These are phyloP conservation scores for Citrus reticulata DNA, from an alignment of 345 rosid genomes.

Conservation along the genomic window DNA sequence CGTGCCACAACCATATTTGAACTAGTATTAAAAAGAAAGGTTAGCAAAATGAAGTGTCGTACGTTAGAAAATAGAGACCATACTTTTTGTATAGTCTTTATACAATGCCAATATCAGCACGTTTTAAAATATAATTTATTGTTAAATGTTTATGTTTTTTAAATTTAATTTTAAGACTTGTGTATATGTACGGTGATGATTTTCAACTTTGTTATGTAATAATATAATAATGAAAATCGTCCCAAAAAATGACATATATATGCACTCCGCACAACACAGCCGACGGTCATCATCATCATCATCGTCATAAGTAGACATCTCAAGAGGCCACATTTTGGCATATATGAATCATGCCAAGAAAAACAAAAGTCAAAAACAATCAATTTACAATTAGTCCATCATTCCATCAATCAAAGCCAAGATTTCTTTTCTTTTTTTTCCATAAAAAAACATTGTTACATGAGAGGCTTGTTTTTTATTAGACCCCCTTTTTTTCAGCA, in stretches of 20 bases:
- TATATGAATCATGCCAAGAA: not conserved
- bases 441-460: not conserved
- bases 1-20: no score
- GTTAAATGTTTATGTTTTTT: no score
- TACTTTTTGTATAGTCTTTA: no score
- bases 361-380: slow-evolving; percentile 11
- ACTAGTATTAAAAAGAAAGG: not conserved
- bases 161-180: no score
- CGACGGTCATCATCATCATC: not conserved
- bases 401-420: not conserved
- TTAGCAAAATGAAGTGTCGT: not conserved
- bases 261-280: no score
- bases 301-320: not conserved
- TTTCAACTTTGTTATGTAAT: no score
- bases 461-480: not conserved
- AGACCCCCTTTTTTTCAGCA: not conserved
- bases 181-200: no score
- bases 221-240: no score
- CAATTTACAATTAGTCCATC: not conserved
- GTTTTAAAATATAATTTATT: no score
- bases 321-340: not conserved
- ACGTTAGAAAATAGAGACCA: no score
- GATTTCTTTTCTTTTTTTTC: not conserved
- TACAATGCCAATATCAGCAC: no score
- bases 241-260: no score